Evolutionary conservation across 805 yeast genomes (phyloP), one percentile per base, ranked within the genome.

Genomic region (Metschnikowia colocasiae): DNA sequence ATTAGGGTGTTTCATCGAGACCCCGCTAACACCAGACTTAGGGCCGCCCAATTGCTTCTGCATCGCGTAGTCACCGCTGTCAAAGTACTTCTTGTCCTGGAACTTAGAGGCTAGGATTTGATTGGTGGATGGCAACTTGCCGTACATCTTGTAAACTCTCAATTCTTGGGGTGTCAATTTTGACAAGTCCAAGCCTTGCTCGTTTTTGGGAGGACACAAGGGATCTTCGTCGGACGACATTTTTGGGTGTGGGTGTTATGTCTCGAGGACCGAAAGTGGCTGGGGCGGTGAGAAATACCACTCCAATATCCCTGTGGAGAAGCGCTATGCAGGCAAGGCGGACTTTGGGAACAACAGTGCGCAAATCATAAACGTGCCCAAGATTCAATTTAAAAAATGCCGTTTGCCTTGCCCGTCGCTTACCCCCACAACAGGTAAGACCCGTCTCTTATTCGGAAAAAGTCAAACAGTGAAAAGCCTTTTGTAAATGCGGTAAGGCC

Each of bases 51-150:
- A 55, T 55, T 71, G 78, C 48, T 72, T 72, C 47, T 82, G 86
- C 77, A 90, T 78, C 9, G 96, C 96, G 65, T 90, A 90, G 67
- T 90, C 97, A 8, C 97, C 97, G 52, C 95, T 85, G 61, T 90
- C 97, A 60, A 90, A 91, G 65, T 86, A 90, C 70, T 89, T 91
- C 58, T 96, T 80, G 54, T 90, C 97, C 65, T 86, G 87, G 58
- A 87, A 70, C 62, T 85, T 87, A 51, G 84, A 80, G 43, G 85
- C 76, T 43, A 90, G 73, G 18, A 90, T 72, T 53, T 89, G 95
- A 47, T 84, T 83, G 48, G 81, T 83, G 23, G 90, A 79, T 20
- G 97, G 97, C 42, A 90, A 70, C 61, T 83, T 86, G 26, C 97
- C 97, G 64, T 91, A 90, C 71, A 90, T 68, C 59, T 79, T 82